These are phyloP conservation scores for Fusarium dimerum DNA, from an alignment of 2,329 filamentous ascomycete genomes.

Conservation along the genomic window DNA sequence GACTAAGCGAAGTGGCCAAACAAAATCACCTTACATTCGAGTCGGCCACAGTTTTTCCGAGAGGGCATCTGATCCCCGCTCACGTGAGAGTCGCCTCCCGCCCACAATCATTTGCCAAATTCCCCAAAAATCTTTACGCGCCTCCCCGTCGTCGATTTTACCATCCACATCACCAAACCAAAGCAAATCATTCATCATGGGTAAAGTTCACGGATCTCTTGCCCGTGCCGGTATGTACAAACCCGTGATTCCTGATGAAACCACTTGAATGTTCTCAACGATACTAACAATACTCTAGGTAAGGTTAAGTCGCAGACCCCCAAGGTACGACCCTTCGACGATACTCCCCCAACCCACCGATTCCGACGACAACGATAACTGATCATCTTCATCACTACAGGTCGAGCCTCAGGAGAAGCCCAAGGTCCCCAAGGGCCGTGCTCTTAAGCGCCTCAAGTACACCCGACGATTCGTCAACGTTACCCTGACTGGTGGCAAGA, in stretches of 20 bases:
- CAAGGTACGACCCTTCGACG: conserved; percentile 63
- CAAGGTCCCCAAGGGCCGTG: conserved; percentile 95
- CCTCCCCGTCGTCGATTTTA: conserved; percentile 30
- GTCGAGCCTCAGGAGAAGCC: conserved; percentile 92
- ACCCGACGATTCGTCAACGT: conserved; percentile 98
- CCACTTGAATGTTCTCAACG: conserved; percentile 5
- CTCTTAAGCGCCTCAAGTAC: conserved; percentile 95
- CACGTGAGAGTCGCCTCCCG: conserved; percentile 39
- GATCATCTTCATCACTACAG: conserved; percentile 45
- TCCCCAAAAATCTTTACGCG: conserved; percentile 37
- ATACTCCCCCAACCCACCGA: conserved; percentile 15
- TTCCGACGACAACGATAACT: conserved; percentile 32
- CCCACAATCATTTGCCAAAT: conserved; percentile 43
- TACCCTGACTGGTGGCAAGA: conserved; percentile 95
- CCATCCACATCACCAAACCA: conserved; percentile 37
- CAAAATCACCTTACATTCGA: neutral
- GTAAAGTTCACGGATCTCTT: conserved; percentile 92
- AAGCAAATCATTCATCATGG: conserved; percentile 63
- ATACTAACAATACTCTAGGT: conserved; percentile 68
- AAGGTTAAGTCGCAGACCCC: conserved; percentile 98
- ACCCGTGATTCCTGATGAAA: conserved; percentile 8
- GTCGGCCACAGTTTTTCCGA: conserved; percentile 34
- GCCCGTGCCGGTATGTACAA: conserved; percentile 68
- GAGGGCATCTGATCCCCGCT: conserved; percentile 35
- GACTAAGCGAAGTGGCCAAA: conserved; percentile 2